These are phyloP conservation scores for Monosporozyma servazzii DNA, from an alignment of 805 yeast genomes.

Conservation along the genomic window DNA sequence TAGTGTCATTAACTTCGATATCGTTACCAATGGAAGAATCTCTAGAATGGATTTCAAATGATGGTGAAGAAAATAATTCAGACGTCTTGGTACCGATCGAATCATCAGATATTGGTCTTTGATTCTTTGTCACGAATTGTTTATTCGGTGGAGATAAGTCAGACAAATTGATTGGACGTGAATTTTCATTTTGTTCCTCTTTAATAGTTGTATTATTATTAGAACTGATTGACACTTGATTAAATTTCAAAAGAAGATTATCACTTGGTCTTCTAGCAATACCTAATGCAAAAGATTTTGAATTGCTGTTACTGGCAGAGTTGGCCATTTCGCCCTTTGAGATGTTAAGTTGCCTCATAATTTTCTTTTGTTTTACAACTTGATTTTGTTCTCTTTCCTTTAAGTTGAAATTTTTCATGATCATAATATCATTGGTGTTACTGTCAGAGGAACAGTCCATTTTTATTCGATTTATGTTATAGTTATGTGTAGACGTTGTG, in stretches of 20 bases:
- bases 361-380: neutral
- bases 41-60: conserved; percentile 21
- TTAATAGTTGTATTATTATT: conserved; percentile 4
- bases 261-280: conserved; percentile 29
- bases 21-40: conserved; percentile 25
- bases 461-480: neutral
- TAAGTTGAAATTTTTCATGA: neutral
- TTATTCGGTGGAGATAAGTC: conserved; percentile 21
- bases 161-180: neutral
- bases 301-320: conserved; percentile 2
- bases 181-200: neutral
- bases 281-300: conserved; percentile 21
- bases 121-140: conserved; percentile 11
- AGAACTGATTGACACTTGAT: neutral
- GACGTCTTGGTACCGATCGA: conserved; percentile 25
- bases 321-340: neutral
- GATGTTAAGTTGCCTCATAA: neutral
- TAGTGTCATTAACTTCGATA: conserved; percentile 6
- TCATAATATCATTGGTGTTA: neutral
- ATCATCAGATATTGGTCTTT: conserved; percentile 27
- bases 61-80: conserved; percentile 24
- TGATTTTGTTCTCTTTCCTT: neutral
- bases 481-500: too few relatives aligned
- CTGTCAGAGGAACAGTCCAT: neutral
- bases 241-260: conserved; percentile 18